Evolutionary conservation across 202 grass and related monocot species (phyloP).

Genomic region (Carex arenaria): DNA sequence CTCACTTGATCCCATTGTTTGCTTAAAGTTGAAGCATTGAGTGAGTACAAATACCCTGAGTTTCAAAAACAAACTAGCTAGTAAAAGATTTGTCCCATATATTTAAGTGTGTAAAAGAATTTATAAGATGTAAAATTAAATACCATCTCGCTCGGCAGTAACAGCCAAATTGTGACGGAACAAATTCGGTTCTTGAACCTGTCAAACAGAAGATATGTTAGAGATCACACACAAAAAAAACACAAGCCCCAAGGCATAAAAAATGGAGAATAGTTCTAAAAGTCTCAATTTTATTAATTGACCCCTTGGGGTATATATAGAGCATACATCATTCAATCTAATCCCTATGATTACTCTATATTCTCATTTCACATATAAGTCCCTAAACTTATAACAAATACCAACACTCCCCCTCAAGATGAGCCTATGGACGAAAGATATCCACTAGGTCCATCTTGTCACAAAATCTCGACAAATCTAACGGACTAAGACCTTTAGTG

Average conservation of each 20-base stretch:
- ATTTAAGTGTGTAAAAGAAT: slow-evolving; percentile 14
- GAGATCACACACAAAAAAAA: slow-evolving; percentile 2
- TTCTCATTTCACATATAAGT: no score
- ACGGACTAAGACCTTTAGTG: no score
- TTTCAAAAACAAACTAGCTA: slow-evolving; percentile 11
- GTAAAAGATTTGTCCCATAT: slow-evolving; percentile 15
- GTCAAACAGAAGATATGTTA: slow-evolving; percentile 33
- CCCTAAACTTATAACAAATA: no score
- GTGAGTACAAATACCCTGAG: slow-evolving; percentile 75
- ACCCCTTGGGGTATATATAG: no score
- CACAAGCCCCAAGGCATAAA: neutral
- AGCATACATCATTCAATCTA: no score
- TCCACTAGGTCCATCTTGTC: no score
- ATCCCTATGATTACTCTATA: no score
- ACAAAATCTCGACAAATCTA: no score
- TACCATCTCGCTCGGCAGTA: slow-evolving; percentile 92
- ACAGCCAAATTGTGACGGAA: slow-evolving; percentile 80
- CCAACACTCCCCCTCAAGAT: no score
- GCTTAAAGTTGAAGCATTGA: slow-evolving; percentile 96
- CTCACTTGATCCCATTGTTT: slow-evolving; percentile 92
- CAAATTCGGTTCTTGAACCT: slow-evolving; percentile 83
- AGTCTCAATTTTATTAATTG: no score
- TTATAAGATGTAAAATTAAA: slow-evolving; percentile 18
- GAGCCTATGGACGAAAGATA: no score
- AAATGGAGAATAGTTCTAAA: no score